phyloP scores from a whole-genome alignment of 768 basidiomycete genomes.

The Clitopilus hobsonii region DNA sequence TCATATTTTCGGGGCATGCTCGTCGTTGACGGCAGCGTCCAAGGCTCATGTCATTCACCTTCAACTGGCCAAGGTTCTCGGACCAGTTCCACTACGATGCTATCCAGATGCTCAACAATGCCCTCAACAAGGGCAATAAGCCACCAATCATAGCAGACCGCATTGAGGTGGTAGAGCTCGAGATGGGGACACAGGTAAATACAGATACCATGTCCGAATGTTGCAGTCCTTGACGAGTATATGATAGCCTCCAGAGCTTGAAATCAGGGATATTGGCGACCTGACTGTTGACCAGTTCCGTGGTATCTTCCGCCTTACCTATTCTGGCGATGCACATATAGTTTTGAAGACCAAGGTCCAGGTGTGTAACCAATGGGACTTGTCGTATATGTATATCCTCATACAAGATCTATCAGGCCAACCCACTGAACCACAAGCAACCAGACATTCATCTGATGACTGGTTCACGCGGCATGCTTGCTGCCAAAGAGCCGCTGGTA shows the following conservation, averaged over 20 bases:
- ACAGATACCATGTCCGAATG: not conserved
- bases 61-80: slow-evolving; percentile 96
- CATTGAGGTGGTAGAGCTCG: slow-evolving; percentile 97
- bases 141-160: slow-evolving; percentile 96
- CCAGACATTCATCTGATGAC: slow-evolving; percentile 85
- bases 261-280: slow-evolving; percentile 97
- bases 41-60: slow-evolving; percentile 76
- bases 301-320: slow-evolving; percentile 94
- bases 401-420: slow-evolving; percentile 53
- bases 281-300: slow-evolving; percentile 93
- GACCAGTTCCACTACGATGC: slow-evolving; percentile 97
- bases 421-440: slow-evolving; percentile 90
- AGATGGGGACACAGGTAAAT: slow-evolving; percentile 94
- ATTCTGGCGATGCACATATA: slow-evolving; percentile 90
- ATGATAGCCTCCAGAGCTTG: slow-evolving; percentile 89
- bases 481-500: slow-evolving; percentile 90
- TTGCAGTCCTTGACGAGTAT: slow-evolving; percentile 2
- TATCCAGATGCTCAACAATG: slow-evolving; percentile 93
- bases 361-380: slow-evolving; percentile 37
- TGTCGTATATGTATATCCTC: not conserved
- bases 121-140: slow-evolving; percentile 95
- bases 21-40: slow-evolving; percentile 1
- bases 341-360: slow-evolving; percentile 89
- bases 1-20: not conserved
- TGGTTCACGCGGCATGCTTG: slow-evolving; percentile 82